A percentile compares a stretch with the other conserved stretches of the same genome.
Conservation (phyloP, 352 stramenopile genomes). For the Globisporangium abappressorium region DNA sequence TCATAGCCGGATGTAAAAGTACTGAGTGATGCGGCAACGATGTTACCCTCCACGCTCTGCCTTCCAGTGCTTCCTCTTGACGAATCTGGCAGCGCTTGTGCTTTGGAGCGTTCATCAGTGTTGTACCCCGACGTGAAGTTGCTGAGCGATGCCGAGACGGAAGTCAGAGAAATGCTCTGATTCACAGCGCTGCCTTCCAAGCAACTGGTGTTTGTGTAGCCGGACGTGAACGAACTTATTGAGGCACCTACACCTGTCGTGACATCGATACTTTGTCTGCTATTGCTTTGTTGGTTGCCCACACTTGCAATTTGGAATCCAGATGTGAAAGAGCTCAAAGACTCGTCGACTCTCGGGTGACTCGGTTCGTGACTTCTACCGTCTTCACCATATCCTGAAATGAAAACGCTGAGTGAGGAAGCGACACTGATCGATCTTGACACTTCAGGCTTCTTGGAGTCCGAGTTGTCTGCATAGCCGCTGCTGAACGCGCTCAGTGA, state of each 20-base stretch:
- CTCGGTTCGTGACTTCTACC: conserved; percentile 5
- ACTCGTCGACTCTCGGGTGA: conserved; percentile 22
- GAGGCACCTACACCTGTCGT: conserved; percentile 23
- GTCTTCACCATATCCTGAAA: conserved; percentile 18
- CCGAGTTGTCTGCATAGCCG: conserved; percentile 15
- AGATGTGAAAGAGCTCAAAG: conserved; percentile 37
- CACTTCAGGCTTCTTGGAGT: neutral
- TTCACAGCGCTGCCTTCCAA: neutral
- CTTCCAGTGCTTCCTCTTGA: neutral
- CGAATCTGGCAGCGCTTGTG: neutral
- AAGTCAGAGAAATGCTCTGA: conserved; percentile 14
- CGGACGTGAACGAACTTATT: conserved; percentile 36
- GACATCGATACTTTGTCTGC: conserved; percentile 19
- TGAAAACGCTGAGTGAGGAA: conserved; percentile 23
- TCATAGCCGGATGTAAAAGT: conserved; percentile 24
- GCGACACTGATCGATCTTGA: neutral
- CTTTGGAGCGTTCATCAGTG: neutral
- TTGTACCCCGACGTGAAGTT: conserved; percentile 27
- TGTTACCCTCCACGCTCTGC: neutral
- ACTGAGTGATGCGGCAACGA: conserved; percentile 23
- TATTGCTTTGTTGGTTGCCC: neutral
- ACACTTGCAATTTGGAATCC: conserved; percentile 20
- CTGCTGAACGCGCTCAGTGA: conserved; percentile 42
- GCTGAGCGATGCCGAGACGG: conserved; percentile 25
- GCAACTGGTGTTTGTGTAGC: conserved; percentile 1